A percentile compares a stretch with the other conserved stretches of the same genome.
Evolutionary conservation across 108 stramenopile genomes (phyloP).

Genomic region (Nitzschia putrida): DNA sequence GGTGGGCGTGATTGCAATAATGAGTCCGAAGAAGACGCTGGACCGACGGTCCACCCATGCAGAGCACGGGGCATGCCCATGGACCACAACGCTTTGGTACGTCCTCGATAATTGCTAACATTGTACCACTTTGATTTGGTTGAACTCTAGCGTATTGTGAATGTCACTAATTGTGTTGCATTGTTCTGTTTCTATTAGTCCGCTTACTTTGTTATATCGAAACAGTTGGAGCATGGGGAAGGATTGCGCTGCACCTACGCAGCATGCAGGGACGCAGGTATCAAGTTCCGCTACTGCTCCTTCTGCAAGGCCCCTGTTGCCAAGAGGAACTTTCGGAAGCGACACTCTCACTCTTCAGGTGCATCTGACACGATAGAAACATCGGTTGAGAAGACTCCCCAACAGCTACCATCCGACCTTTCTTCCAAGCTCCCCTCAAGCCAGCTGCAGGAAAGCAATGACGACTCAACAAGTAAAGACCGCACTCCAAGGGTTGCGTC

Average conservation of each 20-base stretch:
- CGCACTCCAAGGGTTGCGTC: too few species aligned
- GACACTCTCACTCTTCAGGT: conserved; percentile 48
- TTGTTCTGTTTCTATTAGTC: conserved; percentile 29
- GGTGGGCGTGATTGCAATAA: too few species aligned
- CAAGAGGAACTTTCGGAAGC: conserved; percentile 66
- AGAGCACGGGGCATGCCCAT: conserved; percentile 81
- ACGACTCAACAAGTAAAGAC: too few species aligned
- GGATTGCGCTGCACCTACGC: conserved; percentile 61
- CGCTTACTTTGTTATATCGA: conserved; percentile 61
- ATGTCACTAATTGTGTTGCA: neutral
- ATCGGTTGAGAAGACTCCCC: too few species aligned
- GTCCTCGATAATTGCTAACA: neutral
- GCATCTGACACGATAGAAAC: conserved; percentile 3
- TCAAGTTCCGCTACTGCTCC: conserved; percentile 70
- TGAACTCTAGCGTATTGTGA: neutral
- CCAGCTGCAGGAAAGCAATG: too few species aligned
- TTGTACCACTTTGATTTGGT: too few species aligned
- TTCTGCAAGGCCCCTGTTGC: conserved; percentile 72
- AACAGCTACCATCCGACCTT: too few species aligned
- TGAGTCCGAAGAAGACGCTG: neutral
- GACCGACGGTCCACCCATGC: conserved; percentile 47
- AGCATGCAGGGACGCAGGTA: conserved; percentile 59
- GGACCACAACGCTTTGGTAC: conserved; percentile 69
- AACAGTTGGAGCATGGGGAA: conserved; percentile 57
- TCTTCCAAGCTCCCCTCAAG: too few species aligned